Conservation (phyloP, 225 moss, liverwort and hornwort genomes). For the Sphagnum tenellum region DNA sequence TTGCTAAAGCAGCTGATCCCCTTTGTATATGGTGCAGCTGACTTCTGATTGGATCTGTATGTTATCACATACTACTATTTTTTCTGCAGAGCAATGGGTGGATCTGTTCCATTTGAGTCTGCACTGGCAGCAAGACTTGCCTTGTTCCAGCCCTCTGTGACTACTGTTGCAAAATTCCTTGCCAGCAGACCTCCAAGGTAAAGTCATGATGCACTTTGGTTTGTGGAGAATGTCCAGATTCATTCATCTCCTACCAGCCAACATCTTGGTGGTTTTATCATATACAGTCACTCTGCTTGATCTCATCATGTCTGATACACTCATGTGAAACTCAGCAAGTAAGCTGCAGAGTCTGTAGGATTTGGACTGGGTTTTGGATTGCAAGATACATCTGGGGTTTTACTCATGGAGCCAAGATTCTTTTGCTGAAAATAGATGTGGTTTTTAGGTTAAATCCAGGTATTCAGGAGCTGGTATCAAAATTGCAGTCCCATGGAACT, state of each 20-base stretch:
- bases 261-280: no score
- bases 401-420: no score
- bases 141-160: conserved; percentile 60
- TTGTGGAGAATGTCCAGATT: no score
- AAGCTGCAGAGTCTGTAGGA: no score
- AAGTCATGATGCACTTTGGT: not conserved
- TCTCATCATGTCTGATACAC: no score
- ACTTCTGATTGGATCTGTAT: not conserved
- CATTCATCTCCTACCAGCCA: no score
- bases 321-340: no score
- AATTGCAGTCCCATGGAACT: conserved; percentile 55
- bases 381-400: no score
- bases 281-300: no score
- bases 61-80: not conserved
- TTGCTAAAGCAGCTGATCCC: no score
- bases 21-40: not conserved
- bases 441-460: conserved; percentile 62
- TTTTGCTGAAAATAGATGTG: no score
- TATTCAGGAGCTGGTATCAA: conserved; percentile 43
- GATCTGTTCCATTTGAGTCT: conserved; percentile 66
- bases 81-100: conserved; percentile 74
- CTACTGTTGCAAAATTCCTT: conserved; percentile 43
- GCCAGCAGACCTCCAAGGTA: conserved; percentile 62
- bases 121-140: conserved; percentile 71
- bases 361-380: no score